Evolutionary conservation across 495 filamentous ascomycete species (phyloP).

Genomic region (Neurospora cerealis): DNA sequence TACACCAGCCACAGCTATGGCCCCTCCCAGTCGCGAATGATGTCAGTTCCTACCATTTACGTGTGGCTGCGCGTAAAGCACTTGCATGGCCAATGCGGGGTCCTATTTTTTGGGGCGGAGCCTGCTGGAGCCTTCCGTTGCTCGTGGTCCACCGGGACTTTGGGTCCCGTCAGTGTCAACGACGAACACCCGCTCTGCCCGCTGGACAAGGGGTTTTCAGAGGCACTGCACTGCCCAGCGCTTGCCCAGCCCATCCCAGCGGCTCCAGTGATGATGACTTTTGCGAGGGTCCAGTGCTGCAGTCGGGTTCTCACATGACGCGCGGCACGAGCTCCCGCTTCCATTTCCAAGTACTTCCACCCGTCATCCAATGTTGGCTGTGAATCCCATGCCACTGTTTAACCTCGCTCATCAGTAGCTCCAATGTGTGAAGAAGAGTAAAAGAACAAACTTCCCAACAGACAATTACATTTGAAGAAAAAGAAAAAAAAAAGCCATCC

Average conservation of each 20-base stretch:
- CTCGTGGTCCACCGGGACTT: neutral
- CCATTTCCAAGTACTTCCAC: neutral
- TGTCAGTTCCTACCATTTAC: neutral
- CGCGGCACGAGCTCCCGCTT: neutral
- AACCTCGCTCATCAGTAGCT: neutral
- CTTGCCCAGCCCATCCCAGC: neutral
- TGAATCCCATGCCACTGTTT: neutral
- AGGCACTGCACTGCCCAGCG: neutral
- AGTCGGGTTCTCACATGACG: neutral
- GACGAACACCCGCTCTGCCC: neutral
- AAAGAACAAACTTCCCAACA: neutral
- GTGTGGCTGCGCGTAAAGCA: neutral
- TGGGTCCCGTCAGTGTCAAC: neutral
- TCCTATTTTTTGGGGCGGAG: neutral
- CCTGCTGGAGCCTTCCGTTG: neutral
- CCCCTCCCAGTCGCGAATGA: neutral
- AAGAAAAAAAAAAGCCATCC: neutral
- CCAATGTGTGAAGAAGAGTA: neutral
- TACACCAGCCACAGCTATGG: neutral
- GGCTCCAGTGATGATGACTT: neutral
- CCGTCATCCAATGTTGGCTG: neutral
- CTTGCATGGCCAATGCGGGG: neutral
- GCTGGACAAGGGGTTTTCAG: neutral
- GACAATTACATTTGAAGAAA: neutral
- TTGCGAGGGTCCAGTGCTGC: neutral